Base-by-base conservation (phyloP, 2,329 filamentous ascomycete species). In the Pestalotiopsis sp. region DNA sequence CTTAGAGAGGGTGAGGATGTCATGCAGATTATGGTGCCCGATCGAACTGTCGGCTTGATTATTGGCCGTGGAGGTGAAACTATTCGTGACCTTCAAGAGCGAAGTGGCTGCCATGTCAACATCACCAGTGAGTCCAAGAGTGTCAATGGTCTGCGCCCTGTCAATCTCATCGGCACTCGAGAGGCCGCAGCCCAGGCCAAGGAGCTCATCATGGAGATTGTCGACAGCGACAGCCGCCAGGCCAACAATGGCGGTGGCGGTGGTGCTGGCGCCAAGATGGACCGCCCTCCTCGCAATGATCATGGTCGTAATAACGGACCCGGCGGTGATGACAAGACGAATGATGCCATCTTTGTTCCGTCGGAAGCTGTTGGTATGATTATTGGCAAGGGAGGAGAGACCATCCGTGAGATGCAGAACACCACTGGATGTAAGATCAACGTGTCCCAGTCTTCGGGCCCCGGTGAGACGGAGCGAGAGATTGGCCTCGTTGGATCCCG, bases 301-400 rank as follows among this genome's bases (percentile, higher is more conserved):
- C 75, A 81, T 62, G 79, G 76, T 64, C 81, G 83, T 70, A 83
- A 85, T 65, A 78, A 78, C 67, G 80, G 78, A 38, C 83, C 80
- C 68, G 80, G 76, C 49, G 79, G 78, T 36, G 78, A 76, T 66
- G 91, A 93, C 73, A 95, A 95, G 83, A 87, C 92, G 75, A 94
- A 91, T 76, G 94, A 97, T 76, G 91, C 90, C 56, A 94, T 97
- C 71, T 91, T 90, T 73, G 94, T 97, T 11, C 94, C 94, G 13
- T 95, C 94, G 25, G 94, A 97, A 78, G 92, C 94, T 5, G 94
- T 97, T 67, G 94, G 94, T 70, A 97, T 97, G 94, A 97, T 97
- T 72, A 97, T 97, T 70, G 94, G 95, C 72, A 97, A 97, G 84
- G 93, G 94, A 68, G 94, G 94, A 72, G 94, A 97, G 82, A 97